These are phyloP conservation scores for Micractinium conductrix DNA, from an alignment of 139 green algal genomes.

Conservation along the genomic window DNA sequence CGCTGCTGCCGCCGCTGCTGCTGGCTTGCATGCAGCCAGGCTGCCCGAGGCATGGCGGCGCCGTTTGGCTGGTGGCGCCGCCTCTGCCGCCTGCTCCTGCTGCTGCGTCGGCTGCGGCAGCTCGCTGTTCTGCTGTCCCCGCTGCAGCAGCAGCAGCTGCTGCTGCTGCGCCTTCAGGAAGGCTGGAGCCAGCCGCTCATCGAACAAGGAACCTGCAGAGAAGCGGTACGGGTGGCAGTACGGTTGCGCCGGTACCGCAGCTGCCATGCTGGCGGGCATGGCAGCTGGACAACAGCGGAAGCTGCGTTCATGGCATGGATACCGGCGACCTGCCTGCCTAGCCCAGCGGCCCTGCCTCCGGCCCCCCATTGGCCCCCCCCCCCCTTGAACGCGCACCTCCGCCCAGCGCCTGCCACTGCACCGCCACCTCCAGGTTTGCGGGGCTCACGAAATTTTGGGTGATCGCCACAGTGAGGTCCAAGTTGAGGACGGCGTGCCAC, in stretches of 20 bases:
- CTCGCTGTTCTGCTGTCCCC: neutral
- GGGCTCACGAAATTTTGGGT: slow-evolving; percentile 78
- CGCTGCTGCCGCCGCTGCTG: neutral
- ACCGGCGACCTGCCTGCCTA: neutral
- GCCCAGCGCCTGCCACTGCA: slow-evolving; percentile 69
- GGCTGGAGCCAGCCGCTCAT: slow-evolving; percentile 62
- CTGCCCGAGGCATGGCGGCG: neutral
- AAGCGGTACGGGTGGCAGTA: neutral
- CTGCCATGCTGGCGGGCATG: no score
- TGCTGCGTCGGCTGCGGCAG: neutral
- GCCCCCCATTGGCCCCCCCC: slow-evolving; percentile 64
- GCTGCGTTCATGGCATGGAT: neutral
- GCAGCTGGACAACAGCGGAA: neutral
- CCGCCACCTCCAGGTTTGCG: slow-evolving; percentile 31
- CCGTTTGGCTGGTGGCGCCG: neutral
- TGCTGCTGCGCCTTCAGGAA: slow-evolving; percentile 2
- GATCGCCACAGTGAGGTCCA: slow-evolving; percentile 79
- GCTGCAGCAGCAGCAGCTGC: neutral
- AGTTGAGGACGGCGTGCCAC: slow-evolving; percentile 85
- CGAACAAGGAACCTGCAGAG: slow-evolving; percentile 78
- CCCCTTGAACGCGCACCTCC: slow-evolving; percentile 46
- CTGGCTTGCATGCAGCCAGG: neutral
- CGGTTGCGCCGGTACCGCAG: neutral
- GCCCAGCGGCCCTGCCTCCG: neutral
- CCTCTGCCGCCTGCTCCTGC: neutral